Percentiles rank a stretch among this genome's conserved stretches.
phyloP scores from a whole-genome alignment of 768 basidiomycete species.

The Lactarius evosmus region DNA sequence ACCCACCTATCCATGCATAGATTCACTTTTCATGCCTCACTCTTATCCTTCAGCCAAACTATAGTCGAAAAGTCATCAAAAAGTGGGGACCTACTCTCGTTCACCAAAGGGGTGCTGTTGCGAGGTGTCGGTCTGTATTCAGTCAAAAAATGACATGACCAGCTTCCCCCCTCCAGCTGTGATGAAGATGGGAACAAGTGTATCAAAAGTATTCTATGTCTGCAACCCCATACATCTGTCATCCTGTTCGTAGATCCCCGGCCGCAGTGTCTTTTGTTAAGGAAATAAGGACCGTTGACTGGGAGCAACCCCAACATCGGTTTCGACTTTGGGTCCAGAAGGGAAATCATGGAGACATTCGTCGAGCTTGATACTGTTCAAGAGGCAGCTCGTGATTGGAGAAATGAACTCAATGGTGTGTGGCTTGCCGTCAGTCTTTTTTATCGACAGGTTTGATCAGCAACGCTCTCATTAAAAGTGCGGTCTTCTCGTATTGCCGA shows the following conservation, averaged over 20 bases:
- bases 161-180: constrained; percentile 52
- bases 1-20: constrained; percentile 67
- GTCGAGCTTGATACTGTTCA: constrained; percentile 57
- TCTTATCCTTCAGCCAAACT: constrained; percentile 45
- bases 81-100: constrained; percentile 49
- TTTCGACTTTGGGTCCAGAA: constrained; percentile 37
- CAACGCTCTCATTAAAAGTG: constrained; percentile 34
- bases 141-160: constrained; percentile 57
- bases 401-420: constrained; percentile 45
- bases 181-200: constrained; percentile 56
- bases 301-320: constrained; percentile 44
- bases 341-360: constrained; percentile 31
- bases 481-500: constrained; percentile 46
- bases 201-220: constrained; percentile 49
- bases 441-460: background rate
- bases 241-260: background rate
- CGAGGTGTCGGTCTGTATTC: constrained; percentile 56
- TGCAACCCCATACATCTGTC: constrained; percentile 28
- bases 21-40: constrained; percentile 60
- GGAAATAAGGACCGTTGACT: constrained; percentile 44
- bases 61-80: constrained; percentile 41
- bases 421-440: background rate
- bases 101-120: constrained; percentile 45
- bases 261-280: constrained; percentile 48
- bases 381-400: constrained; percentile 52